Evolutionary conservation across 2,329 filamentous ascomycete genomes (phyloP), one percentile per base, ranked within the genome.

Genomic region (Ceratocystis lukuohia): DNA sequence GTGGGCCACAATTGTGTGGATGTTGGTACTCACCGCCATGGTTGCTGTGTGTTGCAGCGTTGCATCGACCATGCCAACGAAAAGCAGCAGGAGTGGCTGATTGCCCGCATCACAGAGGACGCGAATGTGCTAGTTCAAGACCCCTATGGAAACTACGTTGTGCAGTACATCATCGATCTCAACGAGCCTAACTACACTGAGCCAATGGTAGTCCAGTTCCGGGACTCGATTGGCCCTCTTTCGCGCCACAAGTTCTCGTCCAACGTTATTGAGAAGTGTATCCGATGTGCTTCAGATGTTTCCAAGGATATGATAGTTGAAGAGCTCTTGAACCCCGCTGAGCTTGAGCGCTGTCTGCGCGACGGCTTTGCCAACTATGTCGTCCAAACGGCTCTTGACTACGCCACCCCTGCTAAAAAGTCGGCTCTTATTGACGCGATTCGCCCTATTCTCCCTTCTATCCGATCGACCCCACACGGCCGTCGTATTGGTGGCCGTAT

Each of bases 221-320:
- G 82, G 66, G 88, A 88, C 71, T 82, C 81, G 80, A 89, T 84
- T 79, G 88, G 74, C 73, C 82, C 76, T 76, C 83, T 83, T 17
- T 97, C 94, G 5, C 92, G 91, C 74, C 94, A 99, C 79, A 99
- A 99, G 77, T 99, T 99, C 79, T 96, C 91, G 78, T 97, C 94
- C 72, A 99, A 99, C 72, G 94, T 99, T 67, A 93, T 99, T 69
- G 94, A 99, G 79, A 99, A 99, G 76, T 92, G 89, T 72, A 79
- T 97, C 68, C 91, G 94, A 66, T 96, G 91, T 74, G 87, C 92
- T 45, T 85, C 88, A 68, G 80, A 85, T 28, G 79, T 83, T 8
- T 88, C 88, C 64, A 91, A 88, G 74, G 88, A 91, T 71, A 81
- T 87, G 75, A 87, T 99, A 77, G 88, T 96, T 67, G 84, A 88